Evolutionary conservation across 768 basidiomycete species (phyloP).

Genomic region (Calocybe indica): DNA sequence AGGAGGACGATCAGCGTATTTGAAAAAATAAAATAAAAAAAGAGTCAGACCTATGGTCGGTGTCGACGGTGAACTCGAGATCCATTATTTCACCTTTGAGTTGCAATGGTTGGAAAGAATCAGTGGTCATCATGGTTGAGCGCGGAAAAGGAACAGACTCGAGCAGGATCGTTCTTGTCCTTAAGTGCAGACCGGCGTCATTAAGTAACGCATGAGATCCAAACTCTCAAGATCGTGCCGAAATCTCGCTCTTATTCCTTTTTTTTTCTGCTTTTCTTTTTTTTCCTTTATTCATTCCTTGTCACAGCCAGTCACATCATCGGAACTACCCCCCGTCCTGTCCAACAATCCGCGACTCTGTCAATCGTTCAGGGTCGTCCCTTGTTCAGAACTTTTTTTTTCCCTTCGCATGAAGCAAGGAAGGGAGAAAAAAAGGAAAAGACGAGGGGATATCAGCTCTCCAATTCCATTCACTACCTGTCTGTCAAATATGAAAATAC

Average conservation of each 20-base stretch:
- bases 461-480: neutral
- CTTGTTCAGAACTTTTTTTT: too few relatives aligned
- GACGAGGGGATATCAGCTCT: too few relatives aligned
- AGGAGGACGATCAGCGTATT: conserved; percentile 8
- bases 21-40: neutral
- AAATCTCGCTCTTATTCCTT: neutral
- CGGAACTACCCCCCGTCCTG: too few relatives aligned
- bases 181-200: conserved; percentile 52
- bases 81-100: conserved; percentile 77
- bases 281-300: too few relatives aligned
- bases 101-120: conserved; percentile 51
- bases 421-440: too few relatives aligned
- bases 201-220: conserved; percentile 51
- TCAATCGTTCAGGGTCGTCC: too few relatives aligned
- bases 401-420: too few relatives aligned
- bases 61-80: conserved; percentile 67
- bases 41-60: conserved; percentile 50
- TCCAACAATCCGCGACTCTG: too few relatives aligned
- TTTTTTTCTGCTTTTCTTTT: conserved; percentile 7
- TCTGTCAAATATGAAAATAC: neutral
- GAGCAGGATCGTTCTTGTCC: conserved; percentile 39
- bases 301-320: too few relatives aligned
- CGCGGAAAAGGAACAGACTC: conserved; percentile 42
- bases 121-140: conserved; percentile 49
- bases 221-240: conserved; percentile 39